phyloP scores from a whole-genome alignment of 768 basidiomycete genomes.

The Lactifluus piperatus region DNA sequence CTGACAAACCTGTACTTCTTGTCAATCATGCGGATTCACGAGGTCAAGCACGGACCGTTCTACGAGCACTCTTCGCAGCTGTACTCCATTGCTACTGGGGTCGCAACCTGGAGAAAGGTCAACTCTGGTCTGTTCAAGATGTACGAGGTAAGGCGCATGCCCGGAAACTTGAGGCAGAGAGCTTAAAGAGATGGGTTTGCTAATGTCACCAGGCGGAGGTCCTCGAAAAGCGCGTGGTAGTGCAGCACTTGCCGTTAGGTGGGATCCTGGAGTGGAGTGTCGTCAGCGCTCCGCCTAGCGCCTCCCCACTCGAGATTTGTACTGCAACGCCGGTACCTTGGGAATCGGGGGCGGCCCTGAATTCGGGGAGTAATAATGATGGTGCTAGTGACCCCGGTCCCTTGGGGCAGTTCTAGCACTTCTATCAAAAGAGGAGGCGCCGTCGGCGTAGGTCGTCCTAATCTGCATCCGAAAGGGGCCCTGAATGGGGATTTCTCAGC shows the following conservation, averaged over 20 bases:
- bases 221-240: conserved; percentile 88
- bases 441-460: neutral
- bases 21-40: conserved; percentile 65
- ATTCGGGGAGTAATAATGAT: neutral
- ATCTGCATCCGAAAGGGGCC: neutral
- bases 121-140: conserved; percentile 89
- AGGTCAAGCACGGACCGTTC: conserved; percentile 82
- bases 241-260: conserved; percentile 87
- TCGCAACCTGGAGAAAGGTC: conserved; percentile 86
- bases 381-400: neutral
- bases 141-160: conserved; percentile 59
- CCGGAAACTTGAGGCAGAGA: neutral
- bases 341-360: conserved; percentile 10
- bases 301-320: neutral
- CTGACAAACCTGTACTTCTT: conserved; percentile 75
- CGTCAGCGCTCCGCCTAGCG: conserved; percentile 1
- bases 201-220: conserved; percentile 65
- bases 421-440: neutral
- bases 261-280: conserved; percentile 65
- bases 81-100: conserved; percentile 77
- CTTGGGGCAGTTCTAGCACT: conserved; percentile 11
- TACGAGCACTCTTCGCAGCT: conserved; percentile 89
- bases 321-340: conserved; percentile 20
- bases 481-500: neutral
- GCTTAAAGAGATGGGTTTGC: neutral